These are phyloP conservation scores for Quercus tomentella DNA, from an alignment of 331 rosid species.

Conservation along the genomic window DNA sequence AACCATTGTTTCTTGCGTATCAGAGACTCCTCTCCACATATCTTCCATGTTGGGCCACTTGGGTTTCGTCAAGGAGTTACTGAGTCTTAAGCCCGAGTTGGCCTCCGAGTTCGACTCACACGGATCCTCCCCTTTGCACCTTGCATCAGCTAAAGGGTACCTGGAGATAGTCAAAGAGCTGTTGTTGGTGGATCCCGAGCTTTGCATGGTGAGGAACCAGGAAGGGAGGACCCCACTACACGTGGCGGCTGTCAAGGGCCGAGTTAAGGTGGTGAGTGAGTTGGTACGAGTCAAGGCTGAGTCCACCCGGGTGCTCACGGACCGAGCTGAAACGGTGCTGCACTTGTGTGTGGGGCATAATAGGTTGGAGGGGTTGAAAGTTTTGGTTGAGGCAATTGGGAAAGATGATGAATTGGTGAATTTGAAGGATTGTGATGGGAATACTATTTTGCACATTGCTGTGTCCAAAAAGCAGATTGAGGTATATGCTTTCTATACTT, in stretches of 20 bases:
- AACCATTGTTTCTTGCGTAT: background rate
- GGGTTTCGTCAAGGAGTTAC: conserved; percentile 17
- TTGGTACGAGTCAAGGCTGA: conserved; percentile 3
- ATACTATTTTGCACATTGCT: conserved; percentile 25
- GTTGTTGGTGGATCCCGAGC: conserved; percentile 19
- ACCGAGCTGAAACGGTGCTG: conserved; percentile 18
- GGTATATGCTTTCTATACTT: conserved; percentile 1
- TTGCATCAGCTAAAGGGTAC: conserved; percentile 27
- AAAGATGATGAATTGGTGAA: conserved; percentile 15
- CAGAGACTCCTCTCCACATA: conserved; percentile 27
- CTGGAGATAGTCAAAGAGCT: conserved; percentile 18
- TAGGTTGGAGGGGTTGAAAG: conserved; percentile 20
- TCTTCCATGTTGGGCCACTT: conserved; percentile 26
- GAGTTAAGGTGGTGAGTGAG: conserved; percentile 21
- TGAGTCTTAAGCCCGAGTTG: conserved; percentile 13
- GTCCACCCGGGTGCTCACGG: conserved; percentile 15
- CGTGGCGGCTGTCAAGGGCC: conserved; percentile 27
- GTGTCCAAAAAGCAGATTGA: conserved; percentile 25
- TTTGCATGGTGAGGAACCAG: conserved; percentile 13
- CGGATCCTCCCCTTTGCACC: conserved; percentile 15
- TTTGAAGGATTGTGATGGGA: conserved; percentile 25
- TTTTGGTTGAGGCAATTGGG: conserved; percentile 9
- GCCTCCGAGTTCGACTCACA: conserved; percentile 11
- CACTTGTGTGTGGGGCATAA: conserved; percentile 26
- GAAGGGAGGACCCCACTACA: conserved; percentile 30